These are phyloP conservation scores for Byssochlamys sp. DNA, from an alignment of 2,329 filamentous ascomycete species.

Conservation along the genomic window DNA sequence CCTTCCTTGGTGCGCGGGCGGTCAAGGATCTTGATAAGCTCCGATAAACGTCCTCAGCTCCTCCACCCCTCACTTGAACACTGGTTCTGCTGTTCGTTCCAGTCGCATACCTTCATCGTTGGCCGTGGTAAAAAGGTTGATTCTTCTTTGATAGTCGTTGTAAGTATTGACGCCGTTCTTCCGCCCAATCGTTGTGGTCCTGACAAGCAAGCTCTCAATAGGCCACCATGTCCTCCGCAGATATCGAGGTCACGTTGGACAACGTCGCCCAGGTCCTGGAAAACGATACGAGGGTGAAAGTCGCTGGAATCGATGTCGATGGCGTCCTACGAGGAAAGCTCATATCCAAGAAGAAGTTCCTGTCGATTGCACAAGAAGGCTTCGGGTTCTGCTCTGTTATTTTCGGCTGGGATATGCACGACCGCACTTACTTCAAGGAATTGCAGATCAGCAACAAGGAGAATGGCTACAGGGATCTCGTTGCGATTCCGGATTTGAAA, in stretches of 20 bases:
- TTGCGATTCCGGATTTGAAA: conserved; percentile 68
- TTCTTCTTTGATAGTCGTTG: not conserved
- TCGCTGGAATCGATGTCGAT: conserved; percentile 79
- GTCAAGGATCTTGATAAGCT: not conserved
- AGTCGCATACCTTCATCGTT: not conserved
- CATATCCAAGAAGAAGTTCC: conserved; percentile 84
- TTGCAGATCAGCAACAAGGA: conserved; percentile 79
- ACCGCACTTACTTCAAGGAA: conserved; percentile 77
- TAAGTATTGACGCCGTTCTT: not conserved
- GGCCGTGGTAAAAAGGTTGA: not conserved
- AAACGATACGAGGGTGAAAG: conserved; percentile 69
- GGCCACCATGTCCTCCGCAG: conserved; percentile 1
- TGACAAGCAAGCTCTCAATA: not conserved
- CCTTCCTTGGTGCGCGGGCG: not conserved
- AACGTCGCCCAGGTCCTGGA: conserved; percentile 58
- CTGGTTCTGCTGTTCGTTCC: not conserved
- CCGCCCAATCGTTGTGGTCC: not conserved
- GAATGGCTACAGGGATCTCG: conserved; percentile 78
- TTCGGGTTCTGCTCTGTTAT: conserved; percentile 93
- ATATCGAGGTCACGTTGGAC: conserved; percentile 44
- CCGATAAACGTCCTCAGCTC: not conserved
- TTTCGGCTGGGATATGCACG: conserved; percentile 97
- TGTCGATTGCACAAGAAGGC: conserved; percentile 67
- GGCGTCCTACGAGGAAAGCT: conserved; percentile 81
- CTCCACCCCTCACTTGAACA: not conserved